Evolutionary conservation across 2,329 filamentous ascomycete genomes (phyloP).

Genomic region (Diaporthe sp.): DNA sequence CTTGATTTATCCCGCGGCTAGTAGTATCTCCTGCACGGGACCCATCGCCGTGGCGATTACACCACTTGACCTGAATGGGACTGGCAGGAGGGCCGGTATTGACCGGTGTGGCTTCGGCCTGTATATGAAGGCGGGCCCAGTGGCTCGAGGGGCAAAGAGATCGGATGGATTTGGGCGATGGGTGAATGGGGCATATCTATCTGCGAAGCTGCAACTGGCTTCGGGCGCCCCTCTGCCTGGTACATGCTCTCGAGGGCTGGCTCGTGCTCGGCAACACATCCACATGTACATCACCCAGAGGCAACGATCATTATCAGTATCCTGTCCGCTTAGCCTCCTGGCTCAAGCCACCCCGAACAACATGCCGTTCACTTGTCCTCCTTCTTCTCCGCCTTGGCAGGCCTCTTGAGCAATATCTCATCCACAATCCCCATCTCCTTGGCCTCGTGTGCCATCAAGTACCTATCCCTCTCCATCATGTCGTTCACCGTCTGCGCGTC

Average conservation of each 20-base stretch:
- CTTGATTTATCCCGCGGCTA: not conserved
- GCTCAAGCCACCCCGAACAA: not conserved
- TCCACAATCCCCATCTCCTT: constrained; percentile 93
- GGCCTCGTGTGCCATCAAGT: constrained; percentile 90
- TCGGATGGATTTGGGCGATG: not conserved
- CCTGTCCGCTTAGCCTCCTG: not conserved
- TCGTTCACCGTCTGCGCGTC: constrained; percentile 87
- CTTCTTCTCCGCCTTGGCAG: constrained; percentile 33
- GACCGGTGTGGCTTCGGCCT: not conserved
- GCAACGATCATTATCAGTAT: not conserved
- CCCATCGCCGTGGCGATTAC: not conserved
- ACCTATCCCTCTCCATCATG: constrained; percentile 97
- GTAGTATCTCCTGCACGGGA: constrained; percentile 2
- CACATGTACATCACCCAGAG: not conserved
- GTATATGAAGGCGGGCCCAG: not conserved
- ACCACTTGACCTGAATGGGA: constrained; percentile 2
- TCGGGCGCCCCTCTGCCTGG: not conserved
- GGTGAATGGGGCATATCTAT: not conserved
- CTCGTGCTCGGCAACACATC: not conserved
- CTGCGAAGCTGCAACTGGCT: not conserved
- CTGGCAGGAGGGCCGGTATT: constrained; percentile 12
- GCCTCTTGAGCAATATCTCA: constrained; percentile 81
- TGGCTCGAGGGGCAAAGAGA: not conserved
- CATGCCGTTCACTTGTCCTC: not conserved
- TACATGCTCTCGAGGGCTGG: not conserved